phyloP scores from a whole-genome alignment of 2,329 filamentous ascomycete species.

The Zopfia rhizophila region DNA sequence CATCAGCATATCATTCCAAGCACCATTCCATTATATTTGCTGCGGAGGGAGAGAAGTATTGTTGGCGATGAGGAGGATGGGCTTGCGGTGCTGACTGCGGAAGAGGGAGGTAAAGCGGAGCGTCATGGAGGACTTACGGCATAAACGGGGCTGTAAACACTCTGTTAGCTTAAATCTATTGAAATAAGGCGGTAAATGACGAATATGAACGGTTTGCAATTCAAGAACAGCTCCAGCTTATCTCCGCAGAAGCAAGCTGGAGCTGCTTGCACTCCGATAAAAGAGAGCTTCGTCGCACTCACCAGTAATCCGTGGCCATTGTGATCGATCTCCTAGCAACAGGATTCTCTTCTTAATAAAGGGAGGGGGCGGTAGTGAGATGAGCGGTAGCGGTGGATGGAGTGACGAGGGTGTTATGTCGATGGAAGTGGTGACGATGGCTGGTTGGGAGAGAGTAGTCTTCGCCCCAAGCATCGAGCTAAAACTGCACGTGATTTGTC shows the following conservation, averaged over 20 bases:
- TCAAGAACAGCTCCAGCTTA: constrained; percentile 44
- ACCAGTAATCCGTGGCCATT: constrained; percentile 87
- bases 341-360: constrained; percentile 30
- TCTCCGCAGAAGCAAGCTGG: constrained; percentile 46
- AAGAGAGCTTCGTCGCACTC: constrained; percentile 59
- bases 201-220: constrained; percentile 16
- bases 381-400: constrained; percentile 40
- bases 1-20: constrained; percentile 32
- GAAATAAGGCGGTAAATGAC: constrained; percentile 8
- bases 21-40: constrained; percentile 17
- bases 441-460: constrained; percentile 36
- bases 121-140: constrained; percentile 78
- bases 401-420: constrained; percentile 39
- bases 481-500: constrained; percentile 32
- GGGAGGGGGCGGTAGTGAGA: constrained; percentile 34
- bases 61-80: constrained; percentile 3
- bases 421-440: constrained; percentile 49
- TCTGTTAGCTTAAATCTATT: constrained; percentile 42
- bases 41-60: constrained; percentile 2
- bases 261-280: constrained; percentile 43
- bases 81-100: constrained; percentile 30
- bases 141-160: constrained; percentile 83
- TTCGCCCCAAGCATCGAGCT: constrained; percentile 28
- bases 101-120: constrained; percentile 32
- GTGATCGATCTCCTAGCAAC: constrained; percentile 54